Evolutionary conservation across 2,329 filamentous ascomycete genomes (phyloP).

Genomic region (Ascocoryne sarcoides): DNA sequence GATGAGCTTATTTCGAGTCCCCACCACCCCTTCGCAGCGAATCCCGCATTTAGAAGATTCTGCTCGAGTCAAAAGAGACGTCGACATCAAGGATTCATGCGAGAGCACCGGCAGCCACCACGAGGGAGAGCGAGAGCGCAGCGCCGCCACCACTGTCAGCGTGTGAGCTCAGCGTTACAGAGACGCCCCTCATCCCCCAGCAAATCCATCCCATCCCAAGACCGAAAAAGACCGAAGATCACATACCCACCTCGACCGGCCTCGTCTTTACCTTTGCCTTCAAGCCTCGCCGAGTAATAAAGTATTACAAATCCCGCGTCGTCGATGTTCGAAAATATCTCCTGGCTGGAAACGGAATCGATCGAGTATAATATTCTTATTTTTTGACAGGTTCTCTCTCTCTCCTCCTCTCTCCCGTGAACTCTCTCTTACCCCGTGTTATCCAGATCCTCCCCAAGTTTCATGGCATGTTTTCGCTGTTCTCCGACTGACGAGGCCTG

Average conservation of each 20-base stretch:
- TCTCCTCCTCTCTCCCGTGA: background rate
- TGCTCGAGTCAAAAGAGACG: background rate
- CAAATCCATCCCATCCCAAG: background rate
- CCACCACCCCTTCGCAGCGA: background rate
- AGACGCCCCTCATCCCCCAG: background rate
- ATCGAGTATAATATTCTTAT: too few relatives aligned
- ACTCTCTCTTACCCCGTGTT: background rate
- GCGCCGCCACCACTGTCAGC: background rate
- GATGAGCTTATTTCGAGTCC: background rate
- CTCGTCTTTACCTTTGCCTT: too few relatives aligned
- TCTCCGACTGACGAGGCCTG: slow-evolving; percentile 11
- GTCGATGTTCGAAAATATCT: too few relatives aligned
- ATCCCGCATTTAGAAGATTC: background rate
- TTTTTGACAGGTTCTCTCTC: background rate
- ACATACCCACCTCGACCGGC: too few relatives aligned
- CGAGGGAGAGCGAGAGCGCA: background rate
- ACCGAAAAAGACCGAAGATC: background rate
- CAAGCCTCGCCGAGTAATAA: too few relatives aligned
- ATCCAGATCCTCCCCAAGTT: background rate
- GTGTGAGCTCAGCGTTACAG: background rate
- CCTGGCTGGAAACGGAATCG: too few relatives aligned
- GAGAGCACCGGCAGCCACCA: background rate
- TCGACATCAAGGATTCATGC: background rate
- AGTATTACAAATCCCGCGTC: too few relatives aligned
- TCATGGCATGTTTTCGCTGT: background rate